A percentile compares a stretch with the other conserved stretches of the same genome.
Conservation (phyloP, 148 eudicot species). For the Silene uniflora region DNA sequence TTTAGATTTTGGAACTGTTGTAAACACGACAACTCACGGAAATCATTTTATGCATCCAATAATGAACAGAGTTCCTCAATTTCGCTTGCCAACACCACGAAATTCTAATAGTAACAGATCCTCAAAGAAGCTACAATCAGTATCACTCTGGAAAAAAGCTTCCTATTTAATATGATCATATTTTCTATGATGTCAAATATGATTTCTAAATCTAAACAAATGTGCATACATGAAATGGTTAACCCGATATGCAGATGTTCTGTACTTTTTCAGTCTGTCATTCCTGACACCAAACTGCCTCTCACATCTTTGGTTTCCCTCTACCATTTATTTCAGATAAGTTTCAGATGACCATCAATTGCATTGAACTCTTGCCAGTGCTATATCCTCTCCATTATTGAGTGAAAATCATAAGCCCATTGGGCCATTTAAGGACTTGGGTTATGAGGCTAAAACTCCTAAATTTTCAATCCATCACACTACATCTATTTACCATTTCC, state of each 20-base stretch:
- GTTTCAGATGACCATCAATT: not conserved
- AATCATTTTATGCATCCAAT: slow-evolving; percentile 2
- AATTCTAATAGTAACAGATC: too few species aligned
- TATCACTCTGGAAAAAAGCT: too few species aligned
- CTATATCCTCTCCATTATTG: not conserved
- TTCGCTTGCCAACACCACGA: too few species aligned
- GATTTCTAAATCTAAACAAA: too few species aligned
- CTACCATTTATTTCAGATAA: not conserved
- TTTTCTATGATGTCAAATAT: too few species aligned
- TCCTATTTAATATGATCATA: too few species aligned
- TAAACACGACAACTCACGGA: not conserved
- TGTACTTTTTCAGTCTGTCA: not conserved
- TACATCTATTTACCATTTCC: not conserved
- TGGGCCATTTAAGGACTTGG: not conserved
- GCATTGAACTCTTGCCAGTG: not conserved
- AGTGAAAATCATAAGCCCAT: not conserved
- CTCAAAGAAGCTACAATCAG: too few species aligned
- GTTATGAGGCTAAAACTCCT: not conserved
- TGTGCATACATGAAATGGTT: not conserved
- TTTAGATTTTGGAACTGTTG: not conserved
- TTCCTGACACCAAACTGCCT: not conserved
- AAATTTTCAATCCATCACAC: not conserved
- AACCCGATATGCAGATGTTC: not conserved
- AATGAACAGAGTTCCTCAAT: too few species aligned
- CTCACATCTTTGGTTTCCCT: not conserved